Evolutionary conservation across 2,329 filamentous ascomycete species (phyloP).

Genomic region (Fusarium sp.): DNA sequence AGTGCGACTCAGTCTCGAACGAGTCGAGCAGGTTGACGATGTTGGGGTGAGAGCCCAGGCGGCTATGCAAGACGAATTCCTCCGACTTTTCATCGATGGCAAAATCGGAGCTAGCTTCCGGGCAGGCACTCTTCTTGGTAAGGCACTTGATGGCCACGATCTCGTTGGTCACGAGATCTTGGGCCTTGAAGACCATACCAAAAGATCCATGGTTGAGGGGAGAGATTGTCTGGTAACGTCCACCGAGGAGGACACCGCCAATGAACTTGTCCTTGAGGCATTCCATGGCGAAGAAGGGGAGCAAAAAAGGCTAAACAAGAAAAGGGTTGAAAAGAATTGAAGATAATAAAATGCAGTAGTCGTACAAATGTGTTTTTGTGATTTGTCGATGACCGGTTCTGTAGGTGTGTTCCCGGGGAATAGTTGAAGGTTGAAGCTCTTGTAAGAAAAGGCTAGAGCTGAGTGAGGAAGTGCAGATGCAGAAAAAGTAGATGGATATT

Average conservation of each 20-base stretch:
- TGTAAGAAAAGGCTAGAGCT: slow-evolving; percentile 30
- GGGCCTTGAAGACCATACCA: slow-evolving; percentile 96
- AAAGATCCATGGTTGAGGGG: slow-evolving; percentile 99
- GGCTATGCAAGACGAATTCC: slow-evolving; percentile 82
- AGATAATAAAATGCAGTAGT: slow-evolving; percentile 42
- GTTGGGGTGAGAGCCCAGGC: slow-evolving; percentile 84
- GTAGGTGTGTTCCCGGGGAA: slow-evolving; percentile 16
- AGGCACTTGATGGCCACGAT: slow-evolving; percentile 96
- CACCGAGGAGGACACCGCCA: slow-evolving; percentile 83
- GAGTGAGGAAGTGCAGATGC: slow-evolving; percentile 27
- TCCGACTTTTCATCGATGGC: slow-evolving; percentile 86
- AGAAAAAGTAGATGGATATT: slow-evolving; percentile 30
- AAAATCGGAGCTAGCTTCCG: slow-evolving; percentile 71
- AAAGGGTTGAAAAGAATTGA: slow-evolving; percentile 32
- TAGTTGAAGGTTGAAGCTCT: slow-evolving; percentile 25
- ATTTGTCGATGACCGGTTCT: slow-evolving; percentile 35
- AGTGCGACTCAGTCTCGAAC: slow-evolving; percentile 91
- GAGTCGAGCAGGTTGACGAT: slow-evolving; percentile 92
- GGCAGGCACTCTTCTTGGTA: slow-evolving; percentile 79
- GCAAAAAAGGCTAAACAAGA: slow-evolving; percentile 30
- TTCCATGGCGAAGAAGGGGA: slow-evolving; percentile 67
- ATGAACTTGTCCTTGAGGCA: slow-evolving; percentile 88
- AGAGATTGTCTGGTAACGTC: slow-evolving; percentile 90
- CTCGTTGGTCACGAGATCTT: slow-evolving; percentile 80
- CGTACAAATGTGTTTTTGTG: slow-evolving; percentile 46